phyloP scores from a whole-genome alignment of 1,139 yeast species.

The Yamadazyma membranifaciens region DNA sequence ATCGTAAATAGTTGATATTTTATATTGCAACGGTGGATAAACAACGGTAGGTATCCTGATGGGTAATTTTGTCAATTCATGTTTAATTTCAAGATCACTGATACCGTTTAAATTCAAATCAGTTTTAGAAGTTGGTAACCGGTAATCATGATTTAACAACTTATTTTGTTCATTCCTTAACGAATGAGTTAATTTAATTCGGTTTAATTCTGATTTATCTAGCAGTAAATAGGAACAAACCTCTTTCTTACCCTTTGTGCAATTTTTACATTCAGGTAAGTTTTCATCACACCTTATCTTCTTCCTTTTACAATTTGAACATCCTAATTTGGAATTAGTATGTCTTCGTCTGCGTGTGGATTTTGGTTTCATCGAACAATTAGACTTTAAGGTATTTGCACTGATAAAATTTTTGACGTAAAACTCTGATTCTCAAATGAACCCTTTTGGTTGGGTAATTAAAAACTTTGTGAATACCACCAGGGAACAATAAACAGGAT shows the following conservation, averaged over 20 bases:
- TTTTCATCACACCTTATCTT: conserved; percentile 49
- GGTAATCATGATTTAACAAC: conserved; percentile 24
- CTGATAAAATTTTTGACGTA: background rate
- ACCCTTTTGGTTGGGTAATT: background rate
- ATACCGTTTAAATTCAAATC: background rate
- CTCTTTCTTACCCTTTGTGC: conserved; percentile 30
- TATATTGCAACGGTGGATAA: conserved; percentile 27
- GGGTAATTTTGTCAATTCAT: conserved; percentile 25
- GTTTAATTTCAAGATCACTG: conserved; percentile 22
- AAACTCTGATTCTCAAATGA: background rate
- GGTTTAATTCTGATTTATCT: conserved; percentile 23
- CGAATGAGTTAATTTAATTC: conserved; percentile 28
- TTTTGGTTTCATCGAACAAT: conserved; percentile 1
- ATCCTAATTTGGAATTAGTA: conserved; percentile 44
- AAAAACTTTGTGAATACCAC: background rate
- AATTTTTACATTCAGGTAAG: conserved; percentile 41
- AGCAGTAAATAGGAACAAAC: conserved; percentile 34
- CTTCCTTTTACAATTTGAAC: conserved; percentile 42
- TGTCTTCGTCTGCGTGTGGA: conserved; percentile 29
- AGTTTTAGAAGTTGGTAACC: conserved; percentile 25
- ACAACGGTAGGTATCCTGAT: conserved; percentile 21
- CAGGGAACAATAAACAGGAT: too few relatives aligned
- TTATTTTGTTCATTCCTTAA: conserved; percentile 30
- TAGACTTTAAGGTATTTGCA: background rate
- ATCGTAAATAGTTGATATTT: conserved; percentile 19